phyloP scores from a whole-genome alignment of 441 rosid genomes.

The Croton laevigatus region DNA sequence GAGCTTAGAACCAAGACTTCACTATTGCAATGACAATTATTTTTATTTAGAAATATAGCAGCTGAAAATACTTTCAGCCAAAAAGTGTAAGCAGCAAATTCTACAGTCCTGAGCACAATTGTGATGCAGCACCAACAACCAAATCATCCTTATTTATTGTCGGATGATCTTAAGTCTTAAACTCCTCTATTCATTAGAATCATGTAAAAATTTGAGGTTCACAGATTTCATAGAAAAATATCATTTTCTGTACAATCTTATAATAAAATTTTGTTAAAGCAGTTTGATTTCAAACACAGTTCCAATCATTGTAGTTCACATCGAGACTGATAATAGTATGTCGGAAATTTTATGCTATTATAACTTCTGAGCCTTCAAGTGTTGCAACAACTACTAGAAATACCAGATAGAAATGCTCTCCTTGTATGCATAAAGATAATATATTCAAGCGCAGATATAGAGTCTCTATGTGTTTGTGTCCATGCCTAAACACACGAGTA shows the following conservation, averaged over 20 bases:
- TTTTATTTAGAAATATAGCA: background rate
- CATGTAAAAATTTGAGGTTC: background rate
- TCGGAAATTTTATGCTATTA: background rate
- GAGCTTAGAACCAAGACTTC: conserved; percentile 31
- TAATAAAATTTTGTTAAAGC: background rate
- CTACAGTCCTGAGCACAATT: background rate
- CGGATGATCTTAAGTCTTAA: background rate
- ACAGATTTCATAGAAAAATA: background rate
- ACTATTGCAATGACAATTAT: conserved; percentile 13
- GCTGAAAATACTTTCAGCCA: conserved; percentile 1
- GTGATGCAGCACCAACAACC: background rate
- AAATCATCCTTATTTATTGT: background rate
- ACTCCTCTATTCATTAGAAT: background rate
- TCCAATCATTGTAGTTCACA: background rate
- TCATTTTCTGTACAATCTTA: background rate
- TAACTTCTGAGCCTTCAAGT: background rate
- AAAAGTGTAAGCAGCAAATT: background rate
- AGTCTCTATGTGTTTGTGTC: background rate
- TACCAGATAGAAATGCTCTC: background rate
- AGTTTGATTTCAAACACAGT: background rate
- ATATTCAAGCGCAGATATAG: background rate
- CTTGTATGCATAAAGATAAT: background rate
- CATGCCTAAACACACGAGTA: background rate
- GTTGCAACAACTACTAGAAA: background rate
- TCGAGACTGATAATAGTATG: background rate